Conservation (phyloP, 352 stramenopile species). For the Globisporangium barbulae region DNA sequence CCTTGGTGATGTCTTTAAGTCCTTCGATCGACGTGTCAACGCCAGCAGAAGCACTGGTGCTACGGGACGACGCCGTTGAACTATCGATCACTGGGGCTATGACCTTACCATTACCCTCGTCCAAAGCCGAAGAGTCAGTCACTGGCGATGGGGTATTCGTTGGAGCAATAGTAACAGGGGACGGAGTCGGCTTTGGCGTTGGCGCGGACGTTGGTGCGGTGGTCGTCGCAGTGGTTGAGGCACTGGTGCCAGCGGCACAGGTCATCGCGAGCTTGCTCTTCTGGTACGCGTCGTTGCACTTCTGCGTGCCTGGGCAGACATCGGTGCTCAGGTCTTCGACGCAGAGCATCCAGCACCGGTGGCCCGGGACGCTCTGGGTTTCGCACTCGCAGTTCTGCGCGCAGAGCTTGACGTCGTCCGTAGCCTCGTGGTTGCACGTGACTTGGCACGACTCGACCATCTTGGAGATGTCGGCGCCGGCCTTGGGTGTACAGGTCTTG, state of each 20-base stretch:
- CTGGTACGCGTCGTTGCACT: constrained; percentile 37
- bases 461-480: constrained; percentile 20
- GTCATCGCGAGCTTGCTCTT: constrained; percentile 44
- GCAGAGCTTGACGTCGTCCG: constrained; percentile 31
- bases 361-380: constrained; percentile 24
- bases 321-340: constrained; percentile 42
- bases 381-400: constrained; percentile 42
- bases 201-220: background rate
- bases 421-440: constrained; percentile 53
- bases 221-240: constrained; percentile 14
- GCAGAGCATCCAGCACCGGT: constrained; percentile 59
- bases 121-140: background rate
- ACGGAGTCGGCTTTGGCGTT: background rate
- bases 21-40: constrained; percentile 4
- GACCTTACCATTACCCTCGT: constrained; percentile 4
- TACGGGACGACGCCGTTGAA: background rate
- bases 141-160: background rate
- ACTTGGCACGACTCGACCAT: constrained; percentile 47
- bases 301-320: constrained; percentile 41
- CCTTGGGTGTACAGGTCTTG: constrained; percentile 40
- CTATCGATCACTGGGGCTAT: background rate
- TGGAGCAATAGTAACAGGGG: background rate
- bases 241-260: constrained; percentile 27
- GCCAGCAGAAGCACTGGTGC: background rate
- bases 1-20: background rate